These are phyloP conservation scores for Yarrowia sp. DNA, from an alignment of 805 yeast genomes.

Conservation along the genomic window DNA sequence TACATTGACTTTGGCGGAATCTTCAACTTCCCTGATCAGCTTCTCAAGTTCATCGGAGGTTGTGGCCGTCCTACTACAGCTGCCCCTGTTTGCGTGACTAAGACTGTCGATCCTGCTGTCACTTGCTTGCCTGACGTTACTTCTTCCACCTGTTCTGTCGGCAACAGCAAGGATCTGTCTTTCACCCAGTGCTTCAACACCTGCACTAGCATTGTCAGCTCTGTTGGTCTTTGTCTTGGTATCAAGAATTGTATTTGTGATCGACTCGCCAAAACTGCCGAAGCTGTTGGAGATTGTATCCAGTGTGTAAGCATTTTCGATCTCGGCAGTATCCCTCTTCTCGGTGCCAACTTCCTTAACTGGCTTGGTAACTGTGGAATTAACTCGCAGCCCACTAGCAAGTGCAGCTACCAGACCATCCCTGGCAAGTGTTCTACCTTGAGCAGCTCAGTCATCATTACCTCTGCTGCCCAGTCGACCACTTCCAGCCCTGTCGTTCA, in stretches of 20 bases:
- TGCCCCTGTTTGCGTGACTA: background rate
- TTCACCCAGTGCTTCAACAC: background rate
- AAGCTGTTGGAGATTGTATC: constrained; percentile 2
- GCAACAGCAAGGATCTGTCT: background rate
- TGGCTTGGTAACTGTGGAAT: background rate
- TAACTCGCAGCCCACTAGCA: background rate
- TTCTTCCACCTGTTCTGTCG: background rate
- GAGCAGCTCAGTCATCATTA: constrained; percentile 2
- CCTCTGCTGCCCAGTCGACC: background rate
- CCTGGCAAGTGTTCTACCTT: background rate
- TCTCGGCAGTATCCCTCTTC: background rate
- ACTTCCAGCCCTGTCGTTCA: background rate
- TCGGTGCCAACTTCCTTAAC: background rate
- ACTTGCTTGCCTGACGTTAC: constrained; percentile 9
- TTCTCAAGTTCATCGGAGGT: background rate
- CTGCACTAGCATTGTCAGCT: constrained; percentile 1
- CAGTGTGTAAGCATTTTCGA: background rate
- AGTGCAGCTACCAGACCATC: background rate
- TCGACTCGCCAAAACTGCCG: background rate
- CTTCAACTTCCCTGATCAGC: background rate
- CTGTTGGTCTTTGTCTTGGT: constrained; percentile 3
- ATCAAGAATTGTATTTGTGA: background rate
- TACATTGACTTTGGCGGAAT: constrained; percentile 1
- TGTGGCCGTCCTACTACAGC: constrained; percentile 2
- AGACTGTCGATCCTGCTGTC: constrained; percentile 6